phyloP scores from a whole-genome alignment of 306 rosid species.

The Crataegus laevigata region DNA sequence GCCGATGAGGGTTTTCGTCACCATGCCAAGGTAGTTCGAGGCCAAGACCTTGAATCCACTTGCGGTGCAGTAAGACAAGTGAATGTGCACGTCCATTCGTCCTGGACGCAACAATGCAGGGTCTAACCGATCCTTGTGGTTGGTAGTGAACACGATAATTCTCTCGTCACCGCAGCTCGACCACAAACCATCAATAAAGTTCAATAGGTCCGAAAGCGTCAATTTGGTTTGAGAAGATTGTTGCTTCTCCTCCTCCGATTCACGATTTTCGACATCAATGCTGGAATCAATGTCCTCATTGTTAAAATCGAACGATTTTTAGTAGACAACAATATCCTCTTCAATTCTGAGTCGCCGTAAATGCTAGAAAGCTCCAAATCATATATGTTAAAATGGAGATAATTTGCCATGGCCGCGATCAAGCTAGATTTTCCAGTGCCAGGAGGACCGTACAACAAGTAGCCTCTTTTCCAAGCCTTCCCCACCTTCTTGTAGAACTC shows the following conservation, averaged over 20 bases:
- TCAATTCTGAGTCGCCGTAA: conserved; percentile 12
- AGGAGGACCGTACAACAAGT: conserved; percentile 39
- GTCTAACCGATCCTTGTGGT: conserved; percentile 44
- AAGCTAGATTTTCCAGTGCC: conserved; percentile 37
- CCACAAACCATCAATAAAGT: conserved; percentile 59
- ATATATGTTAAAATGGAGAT: conserved; percentile 34
- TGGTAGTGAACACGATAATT: conserved; percentile 52
- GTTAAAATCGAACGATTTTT: conserved; percentile 34
- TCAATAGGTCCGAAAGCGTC: conserved; percentile 32
- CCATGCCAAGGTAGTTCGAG: conserved; percentile 29
- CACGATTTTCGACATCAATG: not conserved
- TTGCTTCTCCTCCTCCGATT: no score
- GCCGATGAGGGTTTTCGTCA: conserved; percentile 7
- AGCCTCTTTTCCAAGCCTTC: conserved; percentile 1
- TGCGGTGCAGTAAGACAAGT: conserved; percentile 32
- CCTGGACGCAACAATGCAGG: conserved; percentile 47
- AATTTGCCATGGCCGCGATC: conserved; percentile 47
- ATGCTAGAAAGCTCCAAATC: conserved; percentile 27
- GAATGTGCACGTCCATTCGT: conserved; percentile 53
- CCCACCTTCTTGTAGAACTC: conserved; percentile 34
- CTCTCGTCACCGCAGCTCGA: conserved; percentile 57
- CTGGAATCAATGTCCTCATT: conserved; percentile 40
- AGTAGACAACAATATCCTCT: conserved; percentile 17
- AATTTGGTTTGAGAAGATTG: no score
- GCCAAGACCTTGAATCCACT: conserved; percentile 33